Evolutionary conservation across 345 rosid genomes (phyloP).

Genomic region (Dovyalis caffra): DNA sequence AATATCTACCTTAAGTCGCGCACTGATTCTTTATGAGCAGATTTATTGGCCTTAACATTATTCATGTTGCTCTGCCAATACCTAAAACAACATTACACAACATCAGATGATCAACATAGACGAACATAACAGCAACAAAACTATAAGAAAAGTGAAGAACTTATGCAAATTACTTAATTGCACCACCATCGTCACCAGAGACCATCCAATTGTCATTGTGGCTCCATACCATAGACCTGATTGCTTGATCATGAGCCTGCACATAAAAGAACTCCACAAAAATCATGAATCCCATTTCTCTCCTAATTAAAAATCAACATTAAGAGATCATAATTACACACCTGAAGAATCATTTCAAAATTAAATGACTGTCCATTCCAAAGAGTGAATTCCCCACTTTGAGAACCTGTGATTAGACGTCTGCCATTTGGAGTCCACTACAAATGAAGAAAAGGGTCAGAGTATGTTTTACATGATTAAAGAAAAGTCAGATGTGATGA

Average conservation of each 20-base stretch:
- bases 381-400: constrained; percentile 95
- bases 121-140: not conserved
- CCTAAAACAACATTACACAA: constrained; percentile 39
- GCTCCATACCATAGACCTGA: constrained; percentile 98
- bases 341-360: constrained; percentile 99
- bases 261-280: constrained; percentile 5
- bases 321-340: constrained; percentile 13
- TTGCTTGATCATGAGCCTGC: constrained; percentile 98
- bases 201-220: constrained; percentile 98
- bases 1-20: constrained; percentile 72
- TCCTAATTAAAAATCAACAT: not conserved
- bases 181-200: constrained; percentile 98
- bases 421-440: constrained; percentile 99
- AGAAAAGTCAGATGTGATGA: not conserved
- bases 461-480: not conserved
- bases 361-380: constrained; percentile 99
- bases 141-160: not conserved
- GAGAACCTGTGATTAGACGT: constrained; percentile 94
- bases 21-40: constrained; percentile 96
- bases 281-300: constrained; percentile 6
- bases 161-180: constrained; percentile 61
- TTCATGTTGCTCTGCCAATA: constrained; percentile 99
- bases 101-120: not conserved
- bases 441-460: constrained; percentile 30
- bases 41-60: constrained; percentile 88